Base-by-base conservation (phyloP, 345 rosid species). In the Iberis pinnata region DNA sequence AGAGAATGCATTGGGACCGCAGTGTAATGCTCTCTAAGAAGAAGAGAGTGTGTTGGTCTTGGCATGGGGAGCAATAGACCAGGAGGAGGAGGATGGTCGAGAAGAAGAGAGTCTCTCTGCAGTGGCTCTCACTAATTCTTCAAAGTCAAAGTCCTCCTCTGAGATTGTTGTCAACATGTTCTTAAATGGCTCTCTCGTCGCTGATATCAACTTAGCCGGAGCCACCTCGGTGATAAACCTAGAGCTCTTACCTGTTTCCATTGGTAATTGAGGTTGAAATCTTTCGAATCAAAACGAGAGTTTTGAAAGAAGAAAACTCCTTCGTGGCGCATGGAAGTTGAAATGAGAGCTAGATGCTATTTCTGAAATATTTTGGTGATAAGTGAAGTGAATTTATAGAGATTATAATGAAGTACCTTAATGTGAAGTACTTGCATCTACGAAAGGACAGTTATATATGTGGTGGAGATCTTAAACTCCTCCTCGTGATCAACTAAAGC, bases 221-320 rank as follows among this genome's bases (percentile, higher is more conserved):
- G 76, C 79, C 35, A 73, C 87, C 52, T 78, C 83, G 7, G 70
- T 74, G 26, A 48, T 61, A 73, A 80, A 60, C 64, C 74, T 67
- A 2, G 52, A n/a, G 14, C 39, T 44, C 55, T 52, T 57, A 43
- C 6, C 67, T 70, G 37, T 7, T 22, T 66, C 65, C 70, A 66
- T 66, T n/a, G n/a, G n/a, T 43, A 25, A 41, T 32, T 47, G 63
- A 51, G 18, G 16, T 20, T 40, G 6, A 39, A 17, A 18, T 48
- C 44, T 32, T 56, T 33, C 11, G 39, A 42, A 35, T 33, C 18
- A 7, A 20, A 6, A 49, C n/a, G 40, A 49, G 39, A 49, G 9
- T 33, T 9, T 40, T 49, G 50, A 13, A 19, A 41, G 56, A 31
- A 47, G 44, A 64, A 46, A 56, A 11, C 53, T 42, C 49, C 52